These are phyloP conservation scores for Prunus davidiana DNA, from an alignment of 306 rosid genomes.

Conservation along the genomic window DNA sequence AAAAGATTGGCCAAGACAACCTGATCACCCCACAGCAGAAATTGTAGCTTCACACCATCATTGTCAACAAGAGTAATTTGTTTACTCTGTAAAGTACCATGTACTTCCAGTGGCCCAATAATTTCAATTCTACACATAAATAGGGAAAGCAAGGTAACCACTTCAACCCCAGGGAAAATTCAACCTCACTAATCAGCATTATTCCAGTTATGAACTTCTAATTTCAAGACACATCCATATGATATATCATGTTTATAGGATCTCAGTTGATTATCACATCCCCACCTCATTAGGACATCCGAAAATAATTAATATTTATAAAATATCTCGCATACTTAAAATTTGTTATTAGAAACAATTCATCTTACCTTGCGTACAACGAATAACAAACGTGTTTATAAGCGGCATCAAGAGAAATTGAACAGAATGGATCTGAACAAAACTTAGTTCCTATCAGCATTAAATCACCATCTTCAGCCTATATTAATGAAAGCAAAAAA, in stretches of 20 bases:
- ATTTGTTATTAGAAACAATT: not conserved
- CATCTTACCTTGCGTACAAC: slow-evolving; percentile 64
- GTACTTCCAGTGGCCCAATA: slow-evolving; percentile 63
- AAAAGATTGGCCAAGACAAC: slow-evolving; percentile 72
- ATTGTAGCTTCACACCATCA: slow-evolving; percentile 53
- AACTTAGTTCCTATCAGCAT: slow-evolving; percentile 87
- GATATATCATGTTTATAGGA: not conserved
- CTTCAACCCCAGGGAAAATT: not conserved
- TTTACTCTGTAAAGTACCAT: slow-evolving; percentile 48
- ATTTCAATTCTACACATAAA: slow-evolving; percentile 54
- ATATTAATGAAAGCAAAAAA: slow-evolving; percentile 10
- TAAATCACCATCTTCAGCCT: slow-evolving; percentile 89
- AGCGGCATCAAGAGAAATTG: slow-evolving; percentile 60
- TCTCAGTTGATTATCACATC: slow-evolving; percentile 1
- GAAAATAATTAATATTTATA: not conserved
- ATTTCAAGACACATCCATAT: slow-evolving; percentile 2
- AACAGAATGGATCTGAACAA: slow-evolving; percentile 80
- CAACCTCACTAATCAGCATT: not conserved
- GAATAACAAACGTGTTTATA: slow-evolving; percentile 59
- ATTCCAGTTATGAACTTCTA: slow-evolving; percentile 8
- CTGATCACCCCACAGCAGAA: slow-evolving; percentile 91
- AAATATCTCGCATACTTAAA: not conserved
- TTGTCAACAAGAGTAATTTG: slow-evolving; percentile 74
- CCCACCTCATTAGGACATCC: not conserved
- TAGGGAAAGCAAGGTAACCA: slow-evolving; percentile 16